phyloP scores from a whole-genome alignment of 192 early-diverging fungal species.

The Geranomyces variabilis region DNA sequence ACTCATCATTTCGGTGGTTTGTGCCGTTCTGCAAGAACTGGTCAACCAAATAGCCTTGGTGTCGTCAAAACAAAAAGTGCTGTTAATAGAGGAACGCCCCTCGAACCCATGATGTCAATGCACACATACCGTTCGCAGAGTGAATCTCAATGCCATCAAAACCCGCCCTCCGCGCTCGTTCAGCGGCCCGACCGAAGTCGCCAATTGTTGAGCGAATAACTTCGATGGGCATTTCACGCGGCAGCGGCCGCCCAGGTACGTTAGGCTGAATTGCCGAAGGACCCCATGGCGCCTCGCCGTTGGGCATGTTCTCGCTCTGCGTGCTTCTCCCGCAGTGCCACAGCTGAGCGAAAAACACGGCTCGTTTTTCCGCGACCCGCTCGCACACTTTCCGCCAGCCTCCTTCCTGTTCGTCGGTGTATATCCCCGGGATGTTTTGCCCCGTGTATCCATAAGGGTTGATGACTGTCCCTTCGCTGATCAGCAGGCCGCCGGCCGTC shows the following conservation, averaged over 20 bases:
- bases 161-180: conserved; percentile 74
- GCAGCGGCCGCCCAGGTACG: conserved; percentile 51
- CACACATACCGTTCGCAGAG: conserved; percentile 83
- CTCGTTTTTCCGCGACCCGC: conserved; percentile 56
- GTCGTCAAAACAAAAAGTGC: no score
- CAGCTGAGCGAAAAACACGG: conserved; percentile 57
- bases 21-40: conserved; percentile 71
- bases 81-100: no score
- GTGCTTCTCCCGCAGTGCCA: conserved; percentile 54
- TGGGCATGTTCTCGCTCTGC: conserved; percentile 30
- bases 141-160: conserved; percentile 83
- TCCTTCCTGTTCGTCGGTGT: conserved; percentile 42
- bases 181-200: conserved; percentile 67
- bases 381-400: conserved; percentile 56
- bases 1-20: conserved; percentile 87
- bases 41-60: conserved; percentile 86
- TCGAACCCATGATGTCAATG: no score
- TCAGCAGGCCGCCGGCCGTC: conserved; percentile 47
- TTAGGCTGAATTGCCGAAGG: conserved; percentile 29
- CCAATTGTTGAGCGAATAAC: conserved; percentile 68
- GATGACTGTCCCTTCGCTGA: conserved; percentile 45
- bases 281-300: conserved; percentile 42
- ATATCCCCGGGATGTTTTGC: conserved; percentile 24
- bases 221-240: conserved; percentile 58
- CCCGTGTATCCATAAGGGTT: background rate